Evolutionary conservation across 805 yeast genomes (phyloP), one percentile per base, ranked within the genome.

Genomic region (Debaryomyces castellii): DNA sequence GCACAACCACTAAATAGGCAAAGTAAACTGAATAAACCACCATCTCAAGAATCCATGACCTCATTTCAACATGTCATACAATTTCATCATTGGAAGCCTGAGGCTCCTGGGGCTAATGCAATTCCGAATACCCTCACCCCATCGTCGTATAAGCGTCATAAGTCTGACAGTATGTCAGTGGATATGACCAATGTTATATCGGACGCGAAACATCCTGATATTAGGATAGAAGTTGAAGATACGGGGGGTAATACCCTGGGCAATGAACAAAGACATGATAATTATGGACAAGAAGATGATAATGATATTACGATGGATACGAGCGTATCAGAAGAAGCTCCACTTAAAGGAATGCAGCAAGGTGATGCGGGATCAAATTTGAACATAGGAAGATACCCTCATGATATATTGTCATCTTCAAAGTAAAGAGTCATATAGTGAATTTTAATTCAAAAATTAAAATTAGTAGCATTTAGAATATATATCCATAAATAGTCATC

Each of bases 61-160:
- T 68, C 73, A 16, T 68, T 74, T 48, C 82, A 77, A 54, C 80
- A 76, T 48, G 65, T 77, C 7, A 74, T 78, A 25, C 83, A 78
- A 52, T 78, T 79, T 58, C 82, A 78, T 52, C 83, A 79, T 56
- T 79, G 83, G 82, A 73, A 73, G 46, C 81, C 81, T 0, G 76
- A 69, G 40, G 12, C 22, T 7, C 34, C 34, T 30, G 20, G 34
- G 9, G 10, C 24, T 23, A 16, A 23, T 3, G 16, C 23, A 5
- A 20, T 24, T 21, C 49, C 41, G 27, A 23, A 23, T 23, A 8
- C 21, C 3, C 11, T 24, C 2, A 25, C 4, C 12, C 32, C 21
- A 12, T 40, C 12, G 4, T 50, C 53, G 32, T 75, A 72, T 51
- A 71, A 71, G 51, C 53, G 77, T 11, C 74, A 70, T 50, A 69